Evolutionary conservation across 148 eudicot genomes (phyloP).

Genomic region (Diospyros lotus): DNA sequence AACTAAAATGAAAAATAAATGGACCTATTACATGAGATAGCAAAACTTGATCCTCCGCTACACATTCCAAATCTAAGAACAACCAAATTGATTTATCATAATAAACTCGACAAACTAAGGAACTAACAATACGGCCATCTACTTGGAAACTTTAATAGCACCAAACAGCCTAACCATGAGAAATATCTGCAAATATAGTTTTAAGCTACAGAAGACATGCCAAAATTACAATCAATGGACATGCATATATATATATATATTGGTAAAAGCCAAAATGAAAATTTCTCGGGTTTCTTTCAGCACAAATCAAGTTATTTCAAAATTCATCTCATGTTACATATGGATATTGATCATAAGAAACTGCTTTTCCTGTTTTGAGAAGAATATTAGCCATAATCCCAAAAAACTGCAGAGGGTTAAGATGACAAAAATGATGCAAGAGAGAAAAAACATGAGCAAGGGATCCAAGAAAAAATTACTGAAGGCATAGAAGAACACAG

Average conservation of each 20-base stretch:
- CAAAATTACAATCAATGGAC: neutral
- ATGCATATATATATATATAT: neutral
- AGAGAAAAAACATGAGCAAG: neutral
- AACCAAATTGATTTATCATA: neutral
- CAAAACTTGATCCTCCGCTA: neutral
- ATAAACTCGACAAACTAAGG: neutral
- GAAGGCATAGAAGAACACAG: constrained; percentile 6
- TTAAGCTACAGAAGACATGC: neutral
- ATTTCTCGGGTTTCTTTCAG: neutral
- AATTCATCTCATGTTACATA: neutral
- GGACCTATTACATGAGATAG: neutral
- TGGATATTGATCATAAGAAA: constrained; percentile 4
- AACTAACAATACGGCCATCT: neutral
- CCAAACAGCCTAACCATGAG: neutral
- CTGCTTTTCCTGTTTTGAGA: neutral
- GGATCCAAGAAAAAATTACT: neutral
- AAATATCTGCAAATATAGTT: neutral
- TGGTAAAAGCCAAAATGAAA: neutral
- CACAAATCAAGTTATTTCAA: neutral
- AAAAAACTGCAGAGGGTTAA: neutral
- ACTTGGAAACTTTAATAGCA: neutral
- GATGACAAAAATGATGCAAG: neutral
- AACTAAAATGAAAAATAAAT: neutral
- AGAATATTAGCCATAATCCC: neutral
- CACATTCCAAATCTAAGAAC: neutral